Evolutionary conservation across 2,329 filamentous ascomycete genomes (phyloP).

Genomic region (Nothophoma quercina): DNA sequence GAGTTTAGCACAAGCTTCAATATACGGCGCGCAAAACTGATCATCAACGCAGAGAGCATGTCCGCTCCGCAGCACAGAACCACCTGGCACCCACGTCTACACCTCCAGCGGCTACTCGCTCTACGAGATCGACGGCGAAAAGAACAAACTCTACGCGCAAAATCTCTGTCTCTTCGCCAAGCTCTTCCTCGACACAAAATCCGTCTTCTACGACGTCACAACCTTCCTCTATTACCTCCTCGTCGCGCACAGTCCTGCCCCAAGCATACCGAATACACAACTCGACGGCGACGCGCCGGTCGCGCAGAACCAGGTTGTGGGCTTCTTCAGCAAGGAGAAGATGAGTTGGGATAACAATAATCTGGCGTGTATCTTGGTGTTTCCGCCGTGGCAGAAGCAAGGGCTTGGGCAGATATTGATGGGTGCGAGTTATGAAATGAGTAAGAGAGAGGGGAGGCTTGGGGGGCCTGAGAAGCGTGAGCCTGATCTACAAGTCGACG

Average conservation of each 20-base stretch:
- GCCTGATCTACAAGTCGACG: conserved; percentile 9
- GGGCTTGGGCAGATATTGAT: conserved; percentile 89
- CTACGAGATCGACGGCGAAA: conserved; percentile 91
- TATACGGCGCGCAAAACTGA: conserved; percentile 1
- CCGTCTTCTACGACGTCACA: conserved; percentile 94
- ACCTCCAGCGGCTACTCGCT: conserved; percentile 81
- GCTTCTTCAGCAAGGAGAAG: conserved; percentile 99
- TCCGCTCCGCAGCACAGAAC: conserved; percentile 50
- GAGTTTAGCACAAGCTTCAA: background rate
- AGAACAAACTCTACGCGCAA: conserved; percentile 88
- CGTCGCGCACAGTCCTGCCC: conserved; percentile 69
- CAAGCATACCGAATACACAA: conserved; percentile 43
- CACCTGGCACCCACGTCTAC: conserved; percentile 79
- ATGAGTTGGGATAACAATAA: conserved; percentile 99
- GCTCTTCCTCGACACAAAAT: conserved; percentile 97
- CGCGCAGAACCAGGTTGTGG: conserved; percentile 69
- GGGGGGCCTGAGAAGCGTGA: conserved; percentile 88
- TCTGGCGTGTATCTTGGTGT: conserved; percentile 92
- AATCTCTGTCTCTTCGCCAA: conserved; percentile 96
- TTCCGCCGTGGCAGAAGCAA: conserved; percentile 93
- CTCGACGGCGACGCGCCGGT: conserved; percentile 22
- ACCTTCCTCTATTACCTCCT: conserved; percentile 96
- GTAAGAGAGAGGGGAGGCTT: conserved; percentile 79
- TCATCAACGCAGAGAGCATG: conserved; percentile 52
- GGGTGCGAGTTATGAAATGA: conserved; percentile 92